Evolutionary conservation across 2,329 filamentous ascomycete species (phyloP), one percentile per base, ranked within the genome.

Genomic region (Venturia asperata): DNA sequence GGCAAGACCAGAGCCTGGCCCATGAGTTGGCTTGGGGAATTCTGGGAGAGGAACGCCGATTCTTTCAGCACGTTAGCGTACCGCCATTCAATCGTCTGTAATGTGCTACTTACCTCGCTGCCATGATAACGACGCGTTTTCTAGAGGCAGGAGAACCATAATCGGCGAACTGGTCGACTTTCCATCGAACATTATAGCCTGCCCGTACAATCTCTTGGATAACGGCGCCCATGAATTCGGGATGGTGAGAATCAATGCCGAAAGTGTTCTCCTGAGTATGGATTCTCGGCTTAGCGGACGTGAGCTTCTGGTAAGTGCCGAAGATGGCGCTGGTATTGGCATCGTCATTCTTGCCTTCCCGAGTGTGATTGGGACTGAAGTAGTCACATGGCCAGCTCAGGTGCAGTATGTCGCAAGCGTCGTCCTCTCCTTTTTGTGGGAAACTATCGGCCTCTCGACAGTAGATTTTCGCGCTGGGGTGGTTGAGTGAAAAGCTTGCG

Each of bases 151-250:
- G 13, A n/a, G 27, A 27, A 17, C 64, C 64, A 30, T 47, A n/a
- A n/a, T 65, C 30, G 1, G 47, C 21, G 37, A 65, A 65, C 13
- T 61, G 52, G n/a, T 42, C 55, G 7, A 65, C 41, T 41, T 42
- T 61, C 64, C 64, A 65, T 17, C 42, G 55, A 1, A 62, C 15
- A 42, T 65, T 65, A 19, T 65, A 62, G 6, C 64, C 64, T 6
- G 52, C 37, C 0, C 37, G 41, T 13, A 61, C 41, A 21, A 65
- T 62, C 30, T 61, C 27, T 21, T 61, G 41, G 2, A 65, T 24
- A 5, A 39, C 1, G 1, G 24, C 5, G 4, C 27, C 55, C 9
- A 62, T 19, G 39, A 24, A 61, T 17, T 47, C 55, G 9, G 37
- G 37, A 41, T 61, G 55, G n/a, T 62, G 52, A 10, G 37, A 45